These are phyloP conservation scores for Hygrocybe punicea DNA, from an alignment of 768 basidiomycete species.

Conservation along the genomic window DNA sequence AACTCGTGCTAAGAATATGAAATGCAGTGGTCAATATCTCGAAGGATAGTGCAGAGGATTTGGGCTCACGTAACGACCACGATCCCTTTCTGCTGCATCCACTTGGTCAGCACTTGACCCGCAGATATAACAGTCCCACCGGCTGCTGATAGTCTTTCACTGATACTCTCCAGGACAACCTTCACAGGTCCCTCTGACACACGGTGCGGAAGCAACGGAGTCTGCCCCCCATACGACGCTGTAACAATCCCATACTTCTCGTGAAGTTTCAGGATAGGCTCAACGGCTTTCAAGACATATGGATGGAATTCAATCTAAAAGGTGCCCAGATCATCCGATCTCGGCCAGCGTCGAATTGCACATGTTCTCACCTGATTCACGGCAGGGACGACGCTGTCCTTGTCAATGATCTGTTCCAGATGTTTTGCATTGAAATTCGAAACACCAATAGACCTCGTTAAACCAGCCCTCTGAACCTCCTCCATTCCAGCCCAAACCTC, in stretches of 20 bases:
- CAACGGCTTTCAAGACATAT: slow-evolving; percentile 61
- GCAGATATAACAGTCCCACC: slow-evolving; percentile 43
- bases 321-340: not conserved
- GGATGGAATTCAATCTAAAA: slow-evolving; percentile 65
- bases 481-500: slow-evolving; percentile 63
- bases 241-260: slow-evolving; percentile 58
- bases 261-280: slow-evolving; percentile 52
- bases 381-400: slow-evolving; percentile 53
- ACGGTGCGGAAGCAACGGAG: slow-evolving; percentile 34
- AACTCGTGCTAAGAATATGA: slow-evolving; percentile 41
- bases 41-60: not conserved
- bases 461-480: slow-evolving; percentile 44
- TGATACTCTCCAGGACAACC: slow-evolving; percentile 48
- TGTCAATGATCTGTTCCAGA: slow-evolving; percentile 50
- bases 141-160: slow-evolving; percentile 47
- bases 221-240: slow-evolving; percentile 64
- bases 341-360: not conserved
- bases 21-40: not conserved
- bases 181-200: slow-evolving; percentile 58
- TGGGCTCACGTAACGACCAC: slow-evolving; percentile 59
- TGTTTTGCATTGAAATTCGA: slow-evolving; percentile 61
- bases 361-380: slow-evolving; percentile 58
- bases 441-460: slow-evolving; percentile 61
- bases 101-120: slow-evolving; percentile 65
- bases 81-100: slow-evolving; percentile 62